Conservation (phyloP, 176 grass and related monocot species). For the Stipa capillata region DNA sequence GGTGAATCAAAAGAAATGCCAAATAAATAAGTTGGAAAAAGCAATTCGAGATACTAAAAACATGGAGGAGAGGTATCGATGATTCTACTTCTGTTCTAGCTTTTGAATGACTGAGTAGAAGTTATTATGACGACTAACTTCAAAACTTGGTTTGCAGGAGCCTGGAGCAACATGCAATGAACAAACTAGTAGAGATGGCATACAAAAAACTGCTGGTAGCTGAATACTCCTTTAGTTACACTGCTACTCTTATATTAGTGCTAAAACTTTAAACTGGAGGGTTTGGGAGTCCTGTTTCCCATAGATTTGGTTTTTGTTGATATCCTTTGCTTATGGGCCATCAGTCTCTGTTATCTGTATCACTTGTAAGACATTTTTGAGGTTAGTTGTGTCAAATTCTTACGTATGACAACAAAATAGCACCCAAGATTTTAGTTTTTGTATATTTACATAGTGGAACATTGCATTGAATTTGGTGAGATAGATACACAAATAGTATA, state of each 20-base stretch:
- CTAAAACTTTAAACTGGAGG: neutral
- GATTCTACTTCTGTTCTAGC: neutral
- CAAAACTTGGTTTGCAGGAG: conserved; percentile 40
- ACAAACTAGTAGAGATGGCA: conserved; percentile 63
- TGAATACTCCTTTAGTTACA: conserved; percentile 30
- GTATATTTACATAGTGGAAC: neutral
- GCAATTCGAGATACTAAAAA: conserved; percentile 47
- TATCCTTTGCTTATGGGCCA: neutral
- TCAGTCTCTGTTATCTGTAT: neutral
- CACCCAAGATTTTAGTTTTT: neutral
- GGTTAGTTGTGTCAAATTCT: neutral
- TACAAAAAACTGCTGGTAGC: conserved; percentile 57
- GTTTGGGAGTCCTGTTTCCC: neutral
- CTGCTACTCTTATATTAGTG: neutral
- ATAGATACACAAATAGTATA: neutral
- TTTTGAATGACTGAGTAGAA: neutral
- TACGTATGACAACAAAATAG: neutral
- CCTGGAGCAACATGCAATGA: conserved; percentile 47
- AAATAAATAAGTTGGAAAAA: conserved; percentile 46
- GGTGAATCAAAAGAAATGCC: conserved; percentile 42
- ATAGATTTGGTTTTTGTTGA: neutral
- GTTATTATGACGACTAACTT: conserved; percentile 9
- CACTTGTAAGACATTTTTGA: neutral
- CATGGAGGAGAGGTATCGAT: conserved; percentile 53
- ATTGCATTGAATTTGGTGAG: neutral